Evolutionary conservation across 345 rosid genomes (phyloP).

Genomic region (Toxicodendron radicans): DNA sequence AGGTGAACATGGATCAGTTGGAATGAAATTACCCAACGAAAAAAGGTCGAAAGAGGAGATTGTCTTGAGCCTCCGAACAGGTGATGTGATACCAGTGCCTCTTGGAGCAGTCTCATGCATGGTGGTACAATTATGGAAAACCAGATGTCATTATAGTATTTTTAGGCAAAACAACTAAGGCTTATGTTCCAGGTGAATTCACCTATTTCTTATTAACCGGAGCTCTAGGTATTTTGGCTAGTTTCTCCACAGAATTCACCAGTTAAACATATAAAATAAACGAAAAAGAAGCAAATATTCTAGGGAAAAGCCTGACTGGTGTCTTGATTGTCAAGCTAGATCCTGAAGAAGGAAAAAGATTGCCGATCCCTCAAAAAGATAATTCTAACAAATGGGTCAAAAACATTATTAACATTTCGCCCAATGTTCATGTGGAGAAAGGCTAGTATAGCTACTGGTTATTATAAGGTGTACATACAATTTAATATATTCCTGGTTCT

Average conservation of each 20-base stretch:
- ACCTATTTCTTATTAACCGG: slow-evolving; percentile 34
- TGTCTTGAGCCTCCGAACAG: slow-evolving; percentile 25
- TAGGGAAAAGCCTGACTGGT: slow-evolving; percentile 22
- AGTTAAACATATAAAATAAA: slow-evolving; percentile 17
- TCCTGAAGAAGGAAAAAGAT: slow-evolving; percentile 10
- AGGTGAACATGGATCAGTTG: neutral
- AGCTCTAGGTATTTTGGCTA: slow-evolving; percentile 15
- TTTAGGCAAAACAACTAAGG: slow-evolving; percentile 31
- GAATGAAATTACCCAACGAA: neutral
- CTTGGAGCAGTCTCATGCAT: slow-evolving; percentile 28
- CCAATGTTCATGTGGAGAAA: slow-evolving; percentile 16
- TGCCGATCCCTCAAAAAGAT: slow-evolving; percentile 7
- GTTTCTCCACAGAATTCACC: slow-evolving; percentile 28
- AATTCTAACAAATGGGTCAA: neutral
- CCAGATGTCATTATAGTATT: slow-evolving; percentile 24
- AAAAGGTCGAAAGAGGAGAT: slow-evolving; percentile 8
- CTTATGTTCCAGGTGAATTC: slow-evolving; percentile 29
- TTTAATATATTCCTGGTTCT: too few species aligned
- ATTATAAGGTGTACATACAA: too few species aligned
- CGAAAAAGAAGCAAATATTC: slow-evolving; percentile 13
- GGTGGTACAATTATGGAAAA: slow-evolving; percentile 43
- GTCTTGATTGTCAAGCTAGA: slow-evolving; percentile 21
- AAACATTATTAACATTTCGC: slow-evolving; percentile 10
- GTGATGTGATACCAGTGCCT: slow-evolving; percentile 31
- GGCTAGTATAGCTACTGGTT: too few species aligned